Conservation (phyloP, 306 rosid genomes). For the Senna tora region DNA sequence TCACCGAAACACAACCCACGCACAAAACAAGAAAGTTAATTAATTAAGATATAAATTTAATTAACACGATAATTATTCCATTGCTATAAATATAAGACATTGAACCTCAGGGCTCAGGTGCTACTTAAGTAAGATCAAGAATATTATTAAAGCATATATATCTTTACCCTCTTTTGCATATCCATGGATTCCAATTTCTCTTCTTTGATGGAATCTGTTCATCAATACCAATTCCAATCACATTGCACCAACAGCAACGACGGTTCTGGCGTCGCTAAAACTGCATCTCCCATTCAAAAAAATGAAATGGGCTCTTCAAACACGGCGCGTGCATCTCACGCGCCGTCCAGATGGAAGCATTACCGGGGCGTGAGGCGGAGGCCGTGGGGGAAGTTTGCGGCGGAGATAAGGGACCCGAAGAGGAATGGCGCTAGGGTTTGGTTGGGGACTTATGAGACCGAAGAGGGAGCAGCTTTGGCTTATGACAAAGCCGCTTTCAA, state of each 20-base stretch:
- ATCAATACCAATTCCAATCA: slow-evolving; percentile 26
- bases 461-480: slow-evolving; percentile 61
- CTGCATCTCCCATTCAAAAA: too few species aligned
- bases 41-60: too few species aligned
- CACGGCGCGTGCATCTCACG: neutral
- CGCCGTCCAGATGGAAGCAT: slow-evolving; percentile 19
- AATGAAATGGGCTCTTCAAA: neutral
- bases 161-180: neutral
- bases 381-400: slow-evolving; percentile 76
- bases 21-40: neutral
- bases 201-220: slow-evolving; percentile 25
- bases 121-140: neutral
- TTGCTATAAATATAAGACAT: neutral
- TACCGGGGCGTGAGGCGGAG: slow-evolving; percentile 64
- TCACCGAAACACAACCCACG: neutral
- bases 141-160: too few species aligned
- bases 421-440: slow-evolving; percentile 61
- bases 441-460: slow-evolving; percentile 64
- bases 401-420: slow-evolving; percentile 51
- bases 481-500: slow-evolving; percentile 64
- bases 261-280: neutral
- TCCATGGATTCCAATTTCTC: slow-evolving; percentile 15
- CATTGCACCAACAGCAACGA: neutral
- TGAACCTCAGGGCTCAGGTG: neutral
- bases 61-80: neutral